phyloP scores from a whole-genome alignment of 768 basidiomycete genomes.

The Russula foetens region DNA sequence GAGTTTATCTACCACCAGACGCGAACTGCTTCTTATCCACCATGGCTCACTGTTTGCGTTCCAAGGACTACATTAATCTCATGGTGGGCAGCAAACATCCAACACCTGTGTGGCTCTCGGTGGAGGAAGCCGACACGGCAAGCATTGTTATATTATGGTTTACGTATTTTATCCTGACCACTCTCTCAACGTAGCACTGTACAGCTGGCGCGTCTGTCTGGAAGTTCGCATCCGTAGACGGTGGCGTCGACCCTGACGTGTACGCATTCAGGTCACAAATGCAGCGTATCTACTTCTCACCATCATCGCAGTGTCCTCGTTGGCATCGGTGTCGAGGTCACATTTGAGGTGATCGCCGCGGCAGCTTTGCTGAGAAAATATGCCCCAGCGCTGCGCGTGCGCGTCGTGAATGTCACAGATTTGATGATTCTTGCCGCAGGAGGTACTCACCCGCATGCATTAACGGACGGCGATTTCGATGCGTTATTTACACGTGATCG shows the following conservation, averaged over 20 bases:
- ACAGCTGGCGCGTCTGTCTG: slow-evolving; percentile 82
- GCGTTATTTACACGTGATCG: slow-evolving; percentile 65
- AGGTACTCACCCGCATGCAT: slow-evolving; percentile 72
- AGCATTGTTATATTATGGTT: slow-evolving; percentile 6
- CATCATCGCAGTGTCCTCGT: slow-evolving; percentile 54
- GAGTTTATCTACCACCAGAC: slow-evolving; percentile 86
- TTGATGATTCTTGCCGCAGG: slow-evolving; percentile 68
- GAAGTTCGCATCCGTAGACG: slow-evolving; percentile 73
- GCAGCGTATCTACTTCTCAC: background rate
- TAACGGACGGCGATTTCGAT: slow-evolving; percentile 52
- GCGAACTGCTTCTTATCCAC: slow-evolving; percentile 82
- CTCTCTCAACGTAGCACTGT: slow-evolving; percentile 49
- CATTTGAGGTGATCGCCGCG: slow-evolving; percentile 84
- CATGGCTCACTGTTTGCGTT: slow-evolving; percentile 72
- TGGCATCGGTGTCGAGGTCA: slow-evolving; percentile 82
- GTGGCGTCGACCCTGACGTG: slow-evolving; percentile 66
- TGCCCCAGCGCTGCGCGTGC: slow-evolving; percentile 65
- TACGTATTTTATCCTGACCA: slow-evolving; percentile 3
- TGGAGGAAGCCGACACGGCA: slow-evolving; percentile 67
- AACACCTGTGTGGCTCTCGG: slow-evolving; percentile 67
- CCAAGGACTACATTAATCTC: slow-evolving; percentile 80
- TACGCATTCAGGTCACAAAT: slow-evolving; percentile 25
- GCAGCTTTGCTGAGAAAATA: slow-evolving; percentile 67
- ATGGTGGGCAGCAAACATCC: slow-evolving; percentile 60
- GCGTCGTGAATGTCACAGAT: slow-evolving; percentile 86